Evolutionary conservation across 768 basidiomycete species (phyloP).

Genomic region (Pleurotus sapidus): DNA sequence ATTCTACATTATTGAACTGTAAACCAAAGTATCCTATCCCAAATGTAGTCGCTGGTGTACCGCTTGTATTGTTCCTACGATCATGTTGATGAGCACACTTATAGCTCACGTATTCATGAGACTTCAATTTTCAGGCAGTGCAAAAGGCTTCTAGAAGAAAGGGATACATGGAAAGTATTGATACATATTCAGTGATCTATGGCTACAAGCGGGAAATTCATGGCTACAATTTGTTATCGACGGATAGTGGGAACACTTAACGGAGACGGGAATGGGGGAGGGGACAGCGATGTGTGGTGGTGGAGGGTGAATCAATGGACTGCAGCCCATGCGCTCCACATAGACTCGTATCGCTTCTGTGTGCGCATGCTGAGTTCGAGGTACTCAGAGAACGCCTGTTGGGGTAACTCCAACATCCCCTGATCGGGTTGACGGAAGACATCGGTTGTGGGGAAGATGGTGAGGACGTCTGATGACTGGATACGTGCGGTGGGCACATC

Average conservation of each 20-base stretch:
- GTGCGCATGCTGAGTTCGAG: constrained; percentile 48
- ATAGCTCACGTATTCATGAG: too few relatives aligned
- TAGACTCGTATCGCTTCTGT: constrained; percentile 52
- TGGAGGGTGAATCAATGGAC: constrained; percentile 1
- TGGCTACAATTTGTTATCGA: not conserved
- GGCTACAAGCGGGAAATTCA: not conserved
- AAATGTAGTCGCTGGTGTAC: too few relatives aligned
- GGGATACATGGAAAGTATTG: not conserved
- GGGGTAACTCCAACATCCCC: constrained; percentile 67
- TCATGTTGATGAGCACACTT: too few relatives aligned
- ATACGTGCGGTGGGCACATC: constrained; percentile 64
- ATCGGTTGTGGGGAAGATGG: constrained; percentile 48
- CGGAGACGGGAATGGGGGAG: not conserved
- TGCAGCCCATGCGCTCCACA: constrained; percentile 51
- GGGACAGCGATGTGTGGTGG: not conserved
- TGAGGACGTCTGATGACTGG: constrained; percentile 52
- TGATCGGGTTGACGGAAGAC: constrained; percentile 22
- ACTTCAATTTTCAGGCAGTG: too few relatives aligned
- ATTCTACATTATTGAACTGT: not conserved
- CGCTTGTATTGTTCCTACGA: too few relatives aligned
- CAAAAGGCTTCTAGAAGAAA: too few relatives aligned
- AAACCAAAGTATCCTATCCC: too few relatives aligned
- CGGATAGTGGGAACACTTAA: not conserved
- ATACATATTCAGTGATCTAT: not conserved
- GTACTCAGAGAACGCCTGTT: constrained; percentile 57